Evolutionary conservation across 2,329 filamentous ascomycete genomes (phyloP).

Genomic region (Teratosphaeria pseudoeucalypti): DNA sequence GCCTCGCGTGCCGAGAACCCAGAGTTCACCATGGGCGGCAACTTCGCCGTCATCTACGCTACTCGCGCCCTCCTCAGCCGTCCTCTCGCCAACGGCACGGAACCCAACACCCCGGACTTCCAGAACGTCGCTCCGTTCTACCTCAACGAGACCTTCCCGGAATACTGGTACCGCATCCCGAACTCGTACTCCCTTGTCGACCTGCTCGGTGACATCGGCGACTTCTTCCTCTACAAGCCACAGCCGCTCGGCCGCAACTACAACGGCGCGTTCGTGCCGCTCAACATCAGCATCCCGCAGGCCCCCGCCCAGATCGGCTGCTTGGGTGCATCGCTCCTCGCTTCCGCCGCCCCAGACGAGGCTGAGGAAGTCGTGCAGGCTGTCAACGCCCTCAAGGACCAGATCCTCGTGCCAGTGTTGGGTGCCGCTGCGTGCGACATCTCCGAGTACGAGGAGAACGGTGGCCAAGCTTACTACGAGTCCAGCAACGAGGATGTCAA

Average conservation of each 20-base stretch:
- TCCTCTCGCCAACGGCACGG: conserved; percentile 16
- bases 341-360: conserved; percentile 6
- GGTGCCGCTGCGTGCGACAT: conserved; percentile 6
- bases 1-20: conserved; percentile 9
- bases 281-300: conserved; percentile 6
- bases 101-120: conserved; percentile 11
- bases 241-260: conserved; percentile 5
- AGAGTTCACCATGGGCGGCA: conserved; percentile 8
- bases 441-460: conserved; percentile 2
- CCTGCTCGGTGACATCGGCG: conserved; percentile 10
- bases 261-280: conserved; percentile 9
- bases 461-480: conserved; percentile 3
- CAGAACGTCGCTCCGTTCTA: conserved; percentile 19
- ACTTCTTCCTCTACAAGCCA: conserved; percentile 9
- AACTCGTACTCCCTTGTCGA: conserved; percentile 10
- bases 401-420: conserved; percentile 6
- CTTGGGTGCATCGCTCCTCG: conserved; percentile 6
- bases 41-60: conserved; percentile 11
- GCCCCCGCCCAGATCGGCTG: conserved; percentile 7
- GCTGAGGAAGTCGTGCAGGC: conserved; percentile 8
- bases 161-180: conserved; percentile 14
- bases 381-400: conserved; percentile 7
- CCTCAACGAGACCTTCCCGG: conserved; percentile 19
- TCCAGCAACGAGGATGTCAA: conserved; percentile 4
- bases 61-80: conserved; percentile 8